Conservation (phyloP, 225 moss, liverwort and hornwort genomes). For the Climacium dendroides region DNA sequence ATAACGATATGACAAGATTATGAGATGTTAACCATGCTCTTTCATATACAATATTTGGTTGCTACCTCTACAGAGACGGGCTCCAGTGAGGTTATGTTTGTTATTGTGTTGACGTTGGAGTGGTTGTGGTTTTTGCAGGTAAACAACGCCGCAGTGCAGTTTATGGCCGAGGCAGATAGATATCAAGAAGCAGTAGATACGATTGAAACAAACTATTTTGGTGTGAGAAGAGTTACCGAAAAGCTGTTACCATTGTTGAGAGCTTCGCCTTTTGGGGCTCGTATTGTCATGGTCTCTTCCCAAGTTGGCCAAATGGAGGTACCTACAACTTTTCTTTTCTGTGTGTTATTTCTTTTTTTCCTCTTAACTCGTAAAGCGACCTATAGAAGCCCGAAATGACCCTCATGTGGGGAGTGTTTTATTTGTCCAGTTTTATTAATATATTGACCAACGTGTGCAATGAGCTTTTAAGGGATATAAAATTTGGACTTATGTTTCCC, state of each 20-base stretch:
- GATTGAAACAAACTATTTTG: conserved; percentile 27
- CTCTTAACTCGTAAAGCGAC: neutral
- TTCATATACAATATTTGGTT: neutral
- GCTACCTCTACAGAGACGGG: neutral
- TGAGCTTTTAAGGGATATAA: neutral
- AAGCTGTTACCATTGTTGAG: conserved; percentile 19
- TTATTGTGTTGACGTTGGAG: neutral
- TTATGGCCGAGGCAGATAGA: neutral
- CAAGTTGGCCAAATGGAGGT: conserved; percentile 20
- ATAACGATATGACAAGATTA: neutral
- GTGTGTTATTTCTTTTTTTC: neutral
- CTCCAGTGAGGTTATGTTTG: neutral
- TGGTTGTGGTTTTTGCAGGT: neutral
- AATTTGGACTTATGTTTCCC: neutral
- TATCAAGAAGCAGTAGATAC: conserved; percentile 1
- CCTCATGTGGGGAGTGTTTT: neutral
- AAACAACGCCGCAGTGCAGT: conserved; percentile 15
- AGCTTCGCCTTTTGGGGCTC: conserved; percentile 16
- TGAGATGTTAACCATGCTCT: too few relatives aligned
- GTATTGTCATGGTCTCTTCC: conserved; percentile 26
- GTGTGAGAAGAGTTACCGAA: conserved; percentile 10
- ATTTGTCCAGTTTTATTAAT: neutral
- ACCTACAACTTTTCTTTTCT: neutral
- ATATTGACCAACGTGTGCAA: neutral
- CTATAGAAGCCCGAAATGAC: neutral